Base-by-base conservation (phyloP, 2,329 filamentous ascomycete species). In the Trichoderma pleuroti region DNA sequence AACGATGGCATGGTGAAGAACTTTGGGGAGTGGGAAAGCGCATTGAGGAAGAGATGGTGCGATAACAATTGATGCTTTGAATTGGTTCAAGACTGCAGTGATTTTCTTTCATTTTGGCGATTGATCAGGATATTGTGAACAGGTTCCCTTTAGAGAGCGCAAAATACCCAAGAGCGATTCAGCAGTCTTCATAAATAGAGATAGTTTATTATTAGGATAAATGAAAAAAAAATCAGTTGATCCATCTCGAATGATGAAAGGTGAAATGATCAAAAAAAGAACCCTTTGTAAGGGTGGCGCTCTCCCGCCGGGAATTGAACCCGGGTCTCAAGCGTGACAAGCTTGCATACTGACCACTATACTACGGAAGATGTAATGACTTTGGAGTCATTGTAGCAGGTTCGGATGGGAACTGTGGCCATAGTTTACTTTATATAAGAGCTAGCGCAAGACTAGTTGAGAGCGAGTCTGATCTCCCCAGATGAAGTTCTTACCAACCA, bases 11-110 rank as follows among this genome's bases (percentile, higher is more conserved):
- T 76, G 30, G 77, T 82, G 10, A 75, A 75, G 65, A 74, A 75
- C 11, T 79, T 83, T 68, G 74, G 70, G 0, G 78, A 80, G 57
- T 83, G 82, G 82, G 81, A 81, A 73, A 74, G 74, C 49, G 73
- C 66, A 24, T 60, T 83, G 52, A 75, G 78, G 71, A 72, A 76
- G 72, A 76, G 71, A 32, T 82, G 80, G 80, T 26, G 61, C 30
- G 46, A 72, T 26, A 65, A 24, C 5, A 14, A n/a, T 32, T 57
- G 26, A 34, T 39, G 28, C 1, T 28, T 30, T 49, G 34, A 34
- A 36, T 46, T 30, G n/a, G 52, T 49, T 28, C 32, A 39, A 16
- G 18, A 14, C 7, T 11, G 28, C 12, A 12, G n/a, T 34, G 30
- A 4, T 21, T 34, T 61, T 66, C 14, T 28, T 26, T 28, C 14